Evolutionary conservation across 805 yeast genomes (phyloP), one percentile per base, ranked within the genome.

Genomic region (Candida orba): DNA sequence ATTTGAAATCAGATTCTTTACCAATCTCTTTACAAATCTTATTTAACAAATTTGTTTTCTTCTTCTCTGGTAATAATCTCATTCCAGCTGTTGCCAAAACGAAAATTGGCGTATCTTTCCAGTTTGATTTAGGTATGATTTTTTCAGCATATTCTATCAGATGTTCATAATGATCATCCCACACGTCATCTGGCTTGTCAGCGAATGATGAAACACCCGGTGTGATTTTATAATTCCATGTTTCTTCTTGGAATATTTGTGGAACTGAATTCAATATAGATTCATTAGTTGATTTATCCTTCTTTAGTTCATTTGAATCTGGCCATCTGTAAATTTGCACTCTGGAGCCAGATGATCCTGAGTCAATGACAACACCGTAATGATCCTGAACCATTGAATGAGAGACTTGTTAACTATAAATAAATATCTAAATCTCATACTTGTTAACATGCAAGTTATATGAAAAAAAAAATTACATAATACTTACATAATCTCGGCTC

Each of bases 81-180:
- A 93, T 88, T 2, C 99, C 99, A 6, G 99, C 99, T 0, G 99
- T 93, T 4, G 98, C 95, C 52, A 86, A 77, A n/a, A 93, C 76
- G 52, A 79, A 93, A 1, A 93, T 73, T 0, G 99, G 98, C 0
- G 98, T 91, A 5, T 76, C 75, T 1, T 60, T 48, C 51, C 79
- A 76, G 43, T 75, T 69, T 0, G 72, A 72, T 27, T 58, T 54
- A 0, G 98, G 98, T 8, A 93, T 78, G 20, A 84, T 73, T 4
- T 64, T 60, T 52, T 78, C 75, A 0, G 96, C 97, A 59, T 79
- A 78, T 37, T 75, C 68, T 15, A 90, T 67, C 39, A 93, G 65
- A 4, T 75, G 72, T 47, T 74, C 64, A 50, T 86, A 75, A 62
- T 93, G 98, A 17, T 75, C 66, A 1, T 69, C 58, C 84, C 95